Evolutionary conservation across 139 green algal genomes (phyloP).

Genomic region (Dunaliella sp.): DNA sequence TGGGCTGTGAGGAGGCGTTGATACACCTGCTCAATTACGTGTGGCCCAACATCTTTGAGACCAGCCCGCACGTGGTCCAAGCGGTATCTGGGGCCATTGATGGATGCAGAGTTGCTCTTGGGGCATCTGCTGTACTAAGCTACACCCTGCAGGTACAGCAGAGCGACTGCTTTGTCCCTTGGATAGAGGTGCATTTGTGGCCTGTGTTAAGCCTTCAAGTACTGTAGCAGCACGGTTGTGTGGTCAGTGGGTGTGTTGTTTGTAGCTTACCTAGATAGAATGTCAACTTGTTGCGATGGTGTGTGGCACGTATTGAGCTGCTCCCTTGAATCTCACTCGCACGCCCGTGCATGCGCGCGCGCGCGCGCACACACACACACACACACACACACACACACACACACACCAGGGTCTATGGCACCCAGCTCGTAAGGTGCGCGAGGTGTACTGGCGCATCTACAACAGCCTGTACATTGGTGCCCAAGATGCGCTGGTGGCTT

Average conservation of each 20-base stretch:
- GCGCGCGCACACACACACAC: neutral
- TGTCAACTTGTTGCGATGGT: neutral
- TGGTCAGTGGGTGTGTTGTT: too few species aligned
- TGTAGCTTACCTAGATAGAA: too few species aligned
- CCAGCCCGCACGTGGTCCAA: conserved; percentile 90
- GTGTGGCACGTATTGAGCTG: neutral
- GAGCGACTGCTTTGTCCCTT: neutral
- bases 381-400: neutral
- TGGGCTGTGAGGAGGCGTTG: conserved; percentile 96
- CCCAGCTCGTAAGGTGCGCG: conserved; percentile 65
- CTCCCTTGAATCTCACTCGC: neutral
- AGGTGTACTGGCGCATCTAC: conserved; percentile 98
- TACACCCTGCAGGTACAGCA: conserved; percentile 80
- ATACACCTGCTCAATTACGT: conserved; percentile 97
- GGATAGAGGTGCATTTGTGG: neutral
- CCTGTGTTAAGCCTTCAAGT: neutral
- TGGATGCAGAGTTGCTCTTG: conserved; percentile 83
- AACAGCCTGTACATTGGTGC: conserved; percentile 97
- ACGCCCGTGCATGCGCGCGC: neutral
- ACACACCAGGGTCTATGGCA: conserved; percentile 16
- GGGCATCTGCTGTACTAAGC: conserved; percentile 80
- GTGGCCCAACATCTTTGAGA: conserved; percentile 99
- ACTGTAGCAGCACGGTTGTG: too few species aligned
- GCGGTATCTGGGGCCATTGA: conserved; percentile 91
- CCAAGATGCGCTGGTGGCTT: conserved; percentile 84